Evolutionary conservation across 2,329 filamentous ascomycete species (phyloP), one percentile per base, ranked within the genome.

Genomic region (Exophiala bonariae): DNA sequence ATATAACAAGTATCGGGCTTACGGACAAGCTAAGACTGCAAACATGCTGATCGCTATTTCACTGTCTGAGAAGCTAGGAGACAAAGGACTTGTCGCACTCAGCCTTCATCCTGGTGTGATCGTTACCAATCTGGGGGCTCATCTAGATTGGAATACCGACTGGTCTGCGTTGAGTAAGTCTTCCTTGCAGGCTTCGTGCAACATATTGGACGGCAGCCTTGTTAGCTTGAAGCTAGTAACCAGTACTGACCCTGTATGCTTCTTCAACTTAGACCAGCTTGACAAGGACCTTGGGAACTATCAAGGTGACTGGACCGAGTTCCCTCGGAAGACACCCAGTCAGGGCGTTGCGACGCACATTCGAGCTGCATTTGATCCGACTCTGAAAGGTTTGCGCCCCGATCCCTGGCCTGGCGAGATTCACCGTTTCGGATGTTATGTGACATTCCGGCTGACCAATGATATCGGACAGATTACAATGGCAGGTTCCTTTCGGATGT

Each of bases 1-100:
- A 2, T 72, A 71, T 57, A 56, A 50, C 23, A 59, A 54, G 18
- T 73, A 68, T 58, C 53, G 55, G 8, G 65, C 65, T 3, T 76
- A 77, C 56, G 72, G 67, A 3, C 70, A 75, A 45, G 59, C 62
- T 31, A 77, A 77, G 62, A 71, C 69, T 2, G 74, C 73, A 11
- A 72, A 72, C 44, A 67, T 76, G 36, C 56, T 37, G 18, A 18
- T 19, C 7, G 35, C 35, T 4, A 22, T 20, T 18, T 18, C 35
- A 16, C 17, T 37, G 35, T 9, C 35, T n/a, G 35, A 37, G 11
- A 37, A 37, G 18, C 19, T 19, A 8, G 35, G 16, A 9, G 35
- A 37, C 18, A 37, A 22, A 20, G 35, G 35, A 13, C 17, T 37
- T 7, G 35, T 37, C 4, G 35, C 35, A 7, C 14, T 37, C 10